A percentile compares a stretch with the other conserved stretches of the same genome.
Conservation (phyloP, 2,329 filamentous ascomycete genomes). For the Colletotrichum phormii region DNA sequence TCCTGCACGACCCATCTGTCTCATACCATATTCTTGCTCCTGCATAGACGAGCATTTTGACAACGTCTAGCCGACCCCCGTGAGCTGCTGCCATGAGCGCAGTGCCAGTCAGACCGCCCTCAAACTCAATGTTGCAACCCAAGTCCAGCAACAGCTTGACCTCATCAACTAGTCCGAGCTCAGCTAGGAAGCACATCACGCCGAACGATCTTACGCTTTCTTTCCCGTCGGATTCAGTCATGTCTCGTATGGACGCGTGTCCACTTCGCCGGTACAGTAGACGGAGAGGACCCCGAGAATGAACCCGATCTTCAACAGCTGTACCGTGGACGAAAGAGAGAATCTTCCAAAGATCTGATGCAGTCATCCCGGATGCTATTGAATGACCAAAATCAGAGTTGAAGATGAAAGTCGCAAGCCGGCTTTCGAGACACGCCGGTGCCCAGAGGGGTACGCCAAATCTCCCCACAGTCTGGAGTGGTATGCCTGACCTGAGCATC, state of each 20-base stretch:
- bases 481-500: background rate
- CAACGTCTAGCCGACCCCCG: background rate
- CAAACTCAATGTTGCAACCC: conserved; percentile 1
- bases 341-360: background rate
- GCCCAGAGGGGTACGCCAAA: conserved; percentile 3
- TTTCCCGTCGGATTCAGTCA: background rate
- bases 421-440: background rate
- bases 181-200: background rate
- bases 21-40: conserved; percentile 5
- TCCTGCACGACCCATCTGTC: background rate
- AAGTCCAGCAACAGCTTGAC: background rate
- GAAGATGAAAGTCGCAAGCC: conserved; percentile 8
- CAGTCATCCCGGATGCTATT: background rate
- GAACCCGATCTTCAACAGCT: too few relatives aligned
- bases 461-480: background rate
- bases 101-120: conserved; percentile 3
- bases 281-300: background rate
- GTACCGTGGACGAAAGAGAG: background rate
- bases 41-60: conserved; percentile 6
- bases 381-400: background rate
- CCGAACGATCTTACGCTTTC: background rate
- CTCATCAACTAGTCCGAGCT: background rate
- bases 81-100: conserved; percentile 4
- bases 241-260: background rate
- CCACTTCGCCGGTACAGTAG: conserved; percentile 8